A percentile compares a stretch with the other conserved stretches of the same genome.
These are phyloP conservation scores for Plasmodium berghei DNA, from an alignment of 169 alveolate species.

Conservation along the genomic window DNA sequence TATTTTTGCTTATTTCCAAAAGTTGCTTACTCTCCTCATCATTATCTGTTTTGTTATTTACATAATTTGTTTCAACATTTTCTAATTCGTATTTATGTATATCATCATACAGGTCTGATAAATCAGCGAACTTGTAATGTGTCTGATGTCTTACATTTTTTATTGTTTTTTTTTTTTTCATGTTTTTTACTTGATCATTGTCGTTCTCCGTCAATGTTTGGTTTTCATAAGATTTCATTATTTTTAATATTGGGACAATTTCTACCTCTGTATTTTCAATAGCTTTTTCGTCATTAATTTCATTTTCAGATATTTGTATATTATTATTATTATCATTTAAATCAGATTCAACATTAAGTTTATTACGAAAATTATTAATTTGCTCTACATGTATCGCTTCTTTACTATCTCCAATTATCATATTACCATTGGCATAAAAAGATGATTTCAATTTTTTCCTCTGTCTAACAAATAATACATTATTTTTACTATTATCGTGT, in stretches of 20 bases:
- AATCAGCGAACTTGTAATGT: slow-evolving; percentile 28
- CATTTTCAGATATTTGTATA: not conserved
- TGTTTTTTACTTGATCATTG: slow-evolving; percentile 5
- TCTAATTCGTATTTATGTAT: slow-evolving; percentile 29
- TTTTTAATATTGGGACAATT: slow-evolving; percentile 30
- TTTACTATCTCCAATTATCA: slow-evolving; percentile 63
- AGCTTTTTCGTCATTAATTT: slow-evolving; percentile 2
- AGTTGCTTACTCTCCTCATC: slow-evolving; percentile 8
- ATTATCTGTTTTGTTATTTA: slow-evolving; percentile 7
- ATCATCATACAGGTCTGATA: slow-evolving; percentile 33
- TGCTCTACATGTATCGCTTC: slow-evolving; percentile 76
- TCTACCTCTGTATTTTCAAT: slow-evolving; percentile 10
- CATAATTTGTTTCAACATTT: slow-evolving; percentile 10
- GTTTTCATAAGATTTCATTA: slow-evolving; percentile 14
- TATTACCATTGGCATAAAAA: slow-evolving; percentile 68
- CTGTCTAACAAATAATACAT: slow-evolving; percentile 41
- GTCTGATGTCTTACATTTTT: slow-evolving; percentile 24
- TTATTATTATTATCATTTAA: slow-evolving; percentile 29
- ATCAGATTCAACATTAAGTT: slow-evolving; percentile 40
- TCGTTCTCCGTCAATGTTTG: not conserved
- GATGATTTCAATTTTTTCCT: slow-evolving; percentile 71
- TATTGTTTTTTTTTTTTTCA: slow-evolving; percentile 4
- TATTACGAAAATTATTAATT: slow-evolving; percentile 59
- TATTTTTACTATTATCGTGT: slow-evolving; percentile 3
- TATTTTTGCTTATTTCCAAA: slow-evolving; percentile 1